These are phyloP conservation scores for Aspergillus hiratsukae DNA, from an alignment of 2,329 filamentous ascomycete genomes.

Conservation along the genomic window DNA sequence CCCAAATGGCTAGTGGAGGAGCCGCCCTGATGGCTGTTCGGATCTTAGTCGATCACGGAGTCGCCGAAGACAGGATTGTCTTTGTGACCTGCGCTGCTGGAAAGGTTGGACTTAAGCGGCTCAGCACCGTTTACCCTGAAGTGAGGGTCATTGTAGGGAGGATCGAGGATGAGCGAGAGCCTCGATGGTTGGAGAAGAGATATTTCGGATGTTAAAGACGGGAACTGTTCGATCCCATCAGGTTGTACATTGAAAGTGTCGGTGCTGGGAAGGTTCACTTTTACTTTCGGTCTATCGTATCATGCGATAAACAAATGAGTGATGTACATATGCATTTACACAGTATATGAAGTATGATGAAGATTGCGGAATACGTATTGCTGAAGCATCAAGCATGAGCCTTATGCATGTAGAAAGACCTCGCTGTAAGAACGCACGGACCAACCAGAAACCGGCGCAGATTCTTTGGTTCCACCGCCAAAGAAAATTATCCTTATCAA, in stretches of 20 bases:
- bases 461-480: constrained; percentile 17
- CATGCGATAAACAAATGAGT: not conserved
- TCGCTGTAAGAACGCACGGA: constrained; percentile 20
- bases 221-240: not conserved
- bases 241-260: not conserved
- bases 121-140: constrained; percentile 83
- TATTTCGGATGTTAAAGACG: constrained; percentile 74
- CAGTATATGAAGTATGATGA: not conserved
- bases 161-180: constrained; percentile 75
- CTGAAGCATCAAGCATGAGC: not conserved
- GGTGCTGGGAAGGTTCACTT: not conserved
- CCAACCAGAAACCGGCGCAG: constrained; percentile 20
- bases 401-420: not conserved
- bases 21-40: constrained; percentile 88
- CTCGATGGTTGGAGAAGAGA: constrained; percentile 81
- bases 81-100: constrained; percentile 92
- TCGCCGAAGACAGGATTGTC: constrained; percentile 76
- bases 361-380: not conserved
- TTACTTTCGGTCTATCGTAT: not conserved
- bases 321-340: not conserved
- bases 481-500: constrained; percentile 16
- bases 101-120: constrained; percentile 72
- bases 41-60: constrained; percentile 91
- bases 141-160: constrained; percentile 82
- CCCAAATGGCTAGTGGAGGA: constrained; percentile 91